Base-by-base conservation (phyloP, 2,329 filamentous ascomycete species). In the Nannizziopsis arthrosporioides region DNA sequence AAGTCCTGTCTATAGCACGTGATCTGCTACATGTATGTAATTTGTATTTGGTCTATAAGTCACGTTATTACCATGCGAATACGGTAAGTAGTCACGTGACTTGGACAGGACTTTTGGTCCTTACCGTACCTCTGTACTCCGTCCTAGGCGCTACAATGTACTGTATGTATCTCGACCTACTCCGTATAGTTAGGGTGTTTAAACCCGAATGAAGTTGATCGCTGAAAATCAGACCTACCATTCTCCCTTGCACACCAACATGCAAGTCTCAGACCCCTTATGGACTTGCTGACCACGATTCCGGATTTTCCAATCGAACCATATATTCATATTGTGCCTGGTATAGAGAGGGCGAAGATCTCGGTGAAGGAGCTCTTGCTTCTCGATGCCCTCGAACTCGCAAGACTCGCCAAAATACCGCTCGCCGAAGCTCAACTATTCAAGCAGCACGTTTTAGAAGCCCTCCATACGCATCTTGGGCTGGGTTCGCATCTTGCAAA, bases 351-450 rank as follows among this genome's bases (percentile, higher is more conserved):
- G 63, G 80, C 85, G 58, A 73, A 75, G 44, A 73, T 98, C 61
- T 84, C 84, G 19, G 85, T 84, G 30, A 81, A 80, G 57, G 92
- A 98, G 63, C 76, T 98, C 42, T 75, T 98, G 58, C 85, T 85
- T 2, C 80, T 93, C 53, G 85, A 94, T 60, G 76, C 82, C 3
- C 73, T 81, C 52, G 84, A 94, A 60, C 78, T 96, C 55, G 87
- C 87, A 49, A 92, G 85, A 69, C 83, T 86, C 63, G 89, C 88
- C 43, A 81, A 83, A 54, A 73, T 94, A 14, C 87, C 90, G 2
- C 72, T 90, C 6, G 75, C 83, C 35, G 87, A 95, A 61, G 73
- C 95, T 57, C 84, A 82, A 65, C 79, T 81, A 52, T 73, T 96
- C 32, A 76, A 79, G 53, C 74, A 75, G 48, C 80, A 81, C 47